Conservation (phyloP, 331 rosid genomes). For the Acacia pycnantha region DNA sequence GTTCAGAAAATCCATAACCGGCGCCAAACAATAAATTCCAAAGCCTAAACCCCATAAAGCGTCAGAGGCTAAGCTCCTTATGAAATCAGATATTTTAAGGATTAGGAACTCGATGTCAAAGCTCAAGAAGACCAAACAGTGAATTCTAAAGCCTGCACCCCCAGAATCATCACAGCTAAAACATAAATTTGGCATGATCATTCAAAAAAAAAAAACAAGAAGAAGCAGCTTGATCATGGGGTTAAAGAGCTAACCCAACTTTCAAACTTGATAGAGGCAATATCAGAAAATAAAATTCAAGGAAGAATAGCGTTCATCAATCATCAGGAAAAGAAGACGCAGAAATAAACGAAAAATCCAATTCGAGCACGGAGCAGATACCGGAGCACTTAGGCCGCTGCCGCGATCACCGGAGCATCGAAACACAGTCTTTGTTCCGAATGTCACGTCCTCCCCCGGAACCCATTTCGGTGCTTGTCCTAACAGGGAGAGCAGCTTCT, state of each 20-base stretch:
- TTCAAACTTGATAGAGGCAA: neutral
- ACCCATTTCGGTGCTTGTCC: no score
- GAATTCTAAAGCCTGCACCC: neutral
- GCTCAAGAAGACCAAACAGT: neutral
- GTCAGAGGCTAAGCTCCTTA: no score
- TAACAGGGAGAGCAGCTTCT: no score
- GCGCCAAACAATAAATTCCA: no score
- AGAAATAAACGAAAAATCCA: neutral
- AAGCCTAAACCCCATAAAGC: no score
- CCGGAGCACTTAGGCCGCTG: constrained; percentile 2
- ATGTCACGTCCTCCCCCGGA: neutral
- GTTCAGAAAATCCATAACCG: no score
- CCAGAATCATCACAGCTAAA: neutral
- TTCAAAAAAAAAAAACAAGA: neutral
- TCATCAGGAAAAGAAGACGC: neutral
- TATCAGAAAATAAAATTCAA: neutral
- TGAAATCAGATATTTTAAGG: no score
- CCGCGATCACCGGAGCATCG: neutral
- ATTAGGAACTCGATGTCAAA: neutral
- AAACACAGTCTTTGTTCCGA: neutral
- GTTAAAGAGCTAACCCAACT: neutral
- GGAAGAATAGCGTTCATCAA: neutral
- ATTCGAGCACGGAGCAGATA: neutral
- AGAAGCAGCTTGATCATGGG: neutral
- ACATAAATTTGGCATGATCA: neutral